These are phyloP conservation scores for Arthrobotrys sphaeroides DNA, from an alignment of 2,329 filamentous ascomycete genomes.

Conservation along the genomic window DNA sequence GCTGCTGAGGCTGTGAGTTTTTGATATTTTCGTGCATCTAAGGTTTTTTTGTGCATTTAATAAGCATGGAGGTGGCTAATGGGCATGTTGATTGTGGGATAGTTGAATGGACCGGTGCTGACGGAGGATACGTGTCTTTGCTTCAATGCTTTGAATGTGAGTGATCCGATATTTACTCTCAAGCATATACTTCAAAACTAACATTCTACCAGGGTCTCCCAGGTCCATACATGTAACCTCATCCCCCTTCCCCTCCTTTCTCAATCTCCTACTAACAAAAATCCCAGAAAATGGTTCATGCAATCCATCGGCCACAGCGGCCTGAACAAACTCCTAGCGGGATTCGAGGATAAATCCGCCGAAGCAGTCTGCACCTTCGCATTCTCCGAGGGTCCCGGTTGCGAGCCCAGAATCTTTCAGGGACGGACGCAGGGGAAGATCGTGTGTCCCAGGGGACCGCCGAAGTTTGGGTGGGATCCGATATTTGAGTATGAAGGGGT, in stretches of 20 bases:
- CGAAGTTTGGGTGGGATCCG: constrained; percentile 77
- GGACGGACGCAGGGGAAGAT: constrained; percentile 73
- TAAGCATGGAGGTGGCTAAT: no score
- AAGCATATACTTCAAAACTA: background rate
- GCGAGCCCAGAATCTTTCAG: constrained; percentile 88
- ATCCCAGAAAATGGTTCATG: constrained; percentile 91
- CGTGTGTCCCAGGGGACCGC: constrained; percentile 64
- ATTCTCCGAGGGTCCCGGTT: constrained; percentile 84
- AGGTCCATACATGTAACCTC: constrained; percentile 90
- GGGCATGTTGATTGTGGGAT: constrained; percentile 27
- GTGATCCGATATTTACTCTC: background rate
- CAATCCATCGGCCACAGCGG: constrained; percentile 81
- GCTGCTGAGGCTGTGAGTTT: constrained; percentile 77
- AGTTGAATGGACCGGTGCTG: constrained; percentile 86
- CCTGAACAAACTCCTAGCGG: constrained; percentile 87
- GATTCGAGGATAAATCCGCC: constrained; percentile 88
- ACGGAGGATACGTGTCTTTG: constrained; percentile 96
- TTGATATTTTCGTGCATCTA: background rate
- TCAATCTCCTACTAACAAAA: background rate
- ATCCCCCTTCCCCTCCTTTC: background rate
- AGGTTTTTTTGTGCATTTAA: no score
- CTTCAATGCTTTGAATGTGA: constrained; percentile 79
- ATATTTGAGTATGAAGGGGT: constrained; percentile 92
- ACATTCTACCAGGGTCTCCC: constrained; percentile 71
- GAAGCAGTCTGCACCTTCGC: constrained; percentile 96